Conservation (phyloP, 345 rosid genomes). For the Salix purpurea region DNA sequence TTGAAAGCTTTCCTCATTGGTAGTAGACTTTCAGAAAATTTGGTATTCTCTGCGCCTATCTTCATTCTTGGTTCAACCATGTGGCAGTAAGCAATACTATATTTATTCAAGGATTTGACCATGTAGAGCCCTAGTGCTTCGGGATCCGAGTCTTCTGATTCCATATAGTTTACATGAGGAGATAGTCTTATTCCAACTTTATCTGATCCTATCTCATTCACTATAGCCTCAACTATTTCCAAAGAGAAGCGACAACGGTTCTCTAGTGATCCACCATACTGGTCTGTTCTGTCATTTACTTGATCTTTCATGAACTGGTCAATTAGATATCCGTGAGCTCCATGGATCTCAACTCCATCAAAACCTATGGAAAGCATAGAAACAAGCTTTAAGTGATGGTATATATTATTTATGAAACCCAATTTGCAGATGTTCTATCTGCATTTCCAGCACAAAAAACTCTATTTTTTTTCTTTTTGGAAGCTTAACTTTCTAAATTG, state of each 20-base stretch:
- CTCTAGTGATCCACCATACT: slow-evolving; percentile 59
- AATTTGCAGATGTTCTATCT: slow-evolving; percentile 55
- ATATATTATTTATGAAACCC: not conserved
- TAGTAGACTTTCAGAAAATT: slow-evolving; percentile 31
- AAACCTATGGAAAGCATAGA: slow-evolving; percentile 76
- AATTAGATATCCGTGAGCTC: slow-evolving; percentile 50
- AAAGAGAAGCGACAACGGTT: slow-evolving; percentile 54
- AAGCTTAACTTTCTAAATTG: no score
- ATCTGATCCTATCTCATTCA: slow-evolving; percentile 55
- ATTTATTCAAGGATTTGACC: slow-evolving; percentile 50
- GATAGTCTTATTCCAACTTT: slow-evolving; percentile 60
- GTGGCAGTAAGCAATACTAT: slow-evolving; percentile 53
- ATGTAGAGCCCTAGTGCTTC: slow-evolving; percentile 52
- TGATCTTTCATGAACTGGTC: no score
- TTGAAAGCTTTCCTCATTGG: slow-evolving; percentile 57
- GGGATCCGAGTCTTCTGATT: slow-evolving; percentile 59
- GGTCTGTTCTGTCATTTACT: slow-evolving; percentile 48
- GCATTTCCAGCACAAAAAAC: slow-evolving; percentile 27
- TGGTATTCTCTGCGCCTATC: slow-evolving; percentile 15
- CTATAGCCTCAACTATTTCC: slow-evolving; percentile 57
- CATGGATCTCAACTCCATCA: slow-evolving; percentile 76
- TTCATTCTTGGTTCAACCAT: slow-evolving; percentile 64
- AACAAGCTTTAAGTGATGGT: slow-evolving; percentile 19
- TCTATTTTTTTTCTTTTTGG: no score
- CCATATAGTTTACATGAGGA: slow-evolving; percentile 46